Conservation (phyloP, 2,329 filamentous ascomycete species). For the Leptoxyphium fumago region DNA sequence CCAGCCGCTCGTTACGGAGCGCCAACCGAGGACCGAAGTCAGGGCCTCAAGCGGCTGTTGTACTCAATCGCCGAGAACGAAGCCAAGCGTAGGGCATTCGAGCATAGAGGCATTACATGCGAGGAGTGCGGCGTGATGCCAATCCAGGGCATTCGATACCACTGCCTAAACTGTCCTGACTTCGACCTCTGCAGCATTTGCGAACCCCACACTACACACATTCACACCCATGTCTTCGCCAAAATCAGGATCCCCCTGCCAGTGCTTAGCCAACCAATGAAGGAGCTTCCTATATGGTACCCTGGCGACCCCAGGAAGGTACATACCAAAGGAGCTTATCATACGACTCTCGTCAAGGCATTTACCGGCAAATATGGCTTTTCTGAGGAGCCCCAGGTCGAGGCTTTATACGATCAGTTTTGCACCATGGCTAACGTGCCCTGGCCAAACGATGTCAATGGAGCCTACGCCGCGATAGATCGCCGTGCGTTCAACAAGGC, state of each 20-base stretch:
- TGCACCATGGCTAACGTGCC: constrained; percentile 80
- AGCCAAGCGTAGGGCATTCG: constrained; percentile 71
- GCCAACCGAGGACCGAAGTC: constrained; percentile 6
- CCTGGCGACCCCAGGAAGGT: constrained; percentile 69
- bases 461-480: constrained; percentile 72
- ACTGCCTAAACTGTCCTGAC: constrained; percentile 89
- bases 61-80: constrained; percentile 93
- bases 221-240: constrained; percentile 90
- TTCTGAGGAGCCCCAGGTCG: constrained; percentile 51
- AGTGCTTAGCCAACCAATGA: constrained; percentile 60
- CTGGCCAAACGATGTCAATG: constrained; percentile 67
- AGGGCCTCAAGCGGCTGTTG: constrained; percentile 39
- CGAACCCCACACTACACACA: constrained; percentile 50
- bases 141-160: constrained; percentile 83
- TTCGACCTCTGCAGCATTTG: constrained; percentile 93
- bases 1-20: not conserved
- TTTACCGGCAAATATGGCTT: constrained; percentile 23
- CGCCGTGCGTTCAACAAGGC: constrained; percentile 85
- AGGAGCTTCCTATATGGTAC: constrained; percentile 74
- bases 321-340: constrained; percentile 17
- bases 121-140: constrained; percentile 78
- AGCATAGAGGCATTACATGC: constrained; percentile 84
- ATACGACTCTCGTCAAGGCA: not conserved
- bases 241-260: constrained; percentile 86
- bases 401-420: constrained; percentile 94